A percentile compares a stretch with the other conserved stretches of the same genome.
phyloP scores from a whole-genome alignment of 192 early-diverging fungal species.

The Umbelopsis vinacea region DNA sequence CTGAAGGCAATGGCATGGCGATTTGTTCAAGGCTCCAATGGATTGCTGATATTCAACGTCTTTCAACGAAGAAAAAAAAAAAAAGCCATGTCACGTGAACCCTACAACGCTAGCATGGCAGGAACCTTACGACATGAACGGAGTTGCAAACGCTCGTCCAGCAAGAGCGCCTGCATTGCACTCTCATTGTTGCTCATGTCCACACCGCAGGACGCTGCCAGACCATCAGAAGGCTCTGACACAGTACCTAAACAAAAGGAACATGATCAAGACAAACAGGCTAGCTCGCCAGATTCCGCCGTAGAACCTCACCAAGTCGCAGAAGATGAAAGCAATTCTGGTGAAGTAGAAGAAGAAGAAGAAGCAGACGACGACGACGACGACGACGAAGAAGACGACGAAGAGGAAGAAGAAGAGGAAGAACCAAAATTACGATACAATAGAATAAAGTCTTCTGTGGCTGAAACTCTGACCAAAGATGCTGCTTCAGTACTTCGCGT shows the following conservation, averaged over 20 bases:
- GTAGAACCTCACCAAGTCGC: neutral
- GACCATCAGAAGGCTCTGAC: neutral
- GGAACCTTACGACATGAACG: neutral
- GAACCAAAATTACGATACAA: slow-evolving; percentile 94
- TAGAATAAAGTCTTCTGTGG: slow-evolving; percentile 76
- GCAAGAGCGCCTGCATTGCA: neutral
- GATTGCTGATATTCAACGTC: too few species aligned
- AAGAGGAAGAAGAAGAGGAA: slow-evolving; percentile 76
- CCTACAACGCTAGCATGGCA: too few species aligned
- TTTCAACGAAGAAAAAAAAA: neutral
- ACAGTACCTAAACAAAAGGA: neutral
- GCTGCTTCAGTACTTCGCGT: slow-evolving; percentile 82
- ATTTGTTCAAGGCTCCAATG: neutral
- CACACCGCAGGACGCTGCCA: neutral
- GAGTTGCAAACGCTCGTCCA: neutral
- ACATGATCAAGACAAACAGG: neutral
- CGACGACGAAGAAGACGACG: slow-evolving; percentile 46
- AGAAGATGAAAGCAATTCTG: slow-evolving; percentile 33
- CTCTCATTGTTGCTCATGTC: slow-evolving; percentile 1
- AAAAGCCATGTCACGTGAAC: slow-evolving; percentile 4
- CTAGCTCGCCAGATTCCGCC: neutral
- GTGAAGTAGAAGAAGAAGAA: too few species aligned
- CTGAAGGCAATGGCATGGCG: slow-evolving; percentile 68
- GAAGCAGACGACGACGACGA: slow-evolving; percentile 48
- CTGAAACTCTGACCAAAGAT: slow-evolving; percentile 83